Percentiles rank a stretch among this genome's conserved stretches.
Conservation (phyloP, 768 basidiomycete genomes). For the Leccinum uliginosum region DNA sequence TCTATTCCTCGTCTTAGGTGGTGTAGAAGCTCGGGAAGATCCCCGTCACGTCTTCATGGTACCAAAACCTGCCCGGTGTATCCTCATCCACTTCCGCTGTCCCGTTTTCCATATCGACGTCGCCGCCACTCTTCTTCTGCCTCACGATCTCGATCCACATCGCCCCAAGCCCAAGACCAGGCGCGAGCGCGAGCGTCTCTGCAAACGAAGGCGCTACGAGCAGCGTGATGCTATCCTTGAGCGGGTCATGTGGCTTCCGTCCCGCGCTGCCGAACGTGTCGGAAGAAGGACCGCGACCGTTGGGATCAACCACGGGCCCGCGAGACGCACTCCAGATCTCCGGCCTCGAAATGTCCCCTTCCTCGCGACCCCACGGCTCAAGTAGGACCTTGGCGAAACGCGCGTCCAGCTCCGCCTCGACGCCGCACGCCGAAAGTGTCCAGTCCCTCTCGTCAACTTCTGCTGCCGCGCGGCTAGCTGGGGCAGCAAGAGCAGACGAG, state of each 20-base stretch:
- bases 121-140: conserved; percentile 14
- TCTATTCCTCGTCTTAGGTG: conserved; percentile 13
- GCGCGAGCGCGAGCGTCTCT: conserved; percentile 34
- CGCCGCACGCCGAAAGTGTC: conserved; percentile 21
- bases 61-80: conserved; percentile 42
- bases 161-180: conserved; percentile 59
- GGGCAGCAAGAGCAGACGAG: background rate
- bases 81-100: conserved; percentile 4
- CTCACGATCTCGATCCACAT: conserved; percentile 68
- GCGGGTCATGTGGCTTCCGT: conserved; percentile 43
- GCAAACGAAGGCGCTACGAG: conserved; percentile 46
- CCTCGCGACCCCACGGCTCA: conserved; percentile 49
- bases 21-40: conserved; percentile 53
- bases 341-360: conserved; percentile 35
- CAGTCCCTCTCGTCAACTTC: conserved; percentile 4
- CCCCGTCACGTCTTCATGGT: conserved; percentile 51
- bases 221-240: conserved; percentile 55
- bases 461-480: conserved; percentile 3
- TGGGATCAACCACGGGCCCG: conserved; percentile 31
- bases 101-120: background rate
- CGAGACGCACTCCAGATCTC: conserved; percentile 34
- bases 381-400: conserved; percentile 49
- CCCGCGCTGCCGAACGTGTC: conserved; percentile 3
- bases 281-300: conserved; percentile 6
- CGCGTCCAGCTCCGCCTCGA: conserved; percentile 46